Percentiles rank a stretch among this genome's conserved stretches.
Evolutionary conservation across 371 early-diverging fungal genomes (phyloP).

Genomic region (Mortierella sp.): DNA sequence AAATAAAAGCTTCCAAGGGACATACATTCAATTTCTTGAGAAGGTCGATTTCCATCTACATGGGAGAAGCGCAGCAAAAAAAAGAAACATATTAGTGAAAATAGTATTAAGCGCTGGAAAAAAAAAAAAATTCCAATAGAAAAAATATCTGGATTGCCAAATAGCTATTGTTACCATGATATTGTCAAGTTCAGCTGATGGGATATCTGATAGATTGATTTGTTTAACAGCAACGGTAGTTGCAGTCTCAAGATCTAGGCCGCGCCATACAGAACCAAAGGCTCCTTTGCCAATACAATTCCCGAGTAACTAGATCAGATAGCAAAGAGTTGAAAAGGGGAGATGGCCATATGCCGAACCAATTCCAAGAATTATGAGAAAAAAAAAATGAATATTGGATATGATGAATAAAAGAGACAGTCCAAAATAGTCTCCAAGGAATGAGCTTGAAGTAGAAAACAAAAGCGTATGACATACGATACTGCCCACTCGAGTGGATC

Average conservation of each 20-base stretch:
- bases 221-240: conserved; percentile 84
- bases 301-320: conserved; percentile 70
- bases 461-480: not conserved
- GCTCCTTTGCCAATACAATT: conserved; percentile 87
- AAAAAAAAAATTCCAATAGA: too few relatives aligned
- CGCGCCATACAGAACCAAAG: conserved; percentile 81
- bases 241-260: conserved; percentile 79
- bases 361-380: not conserved
- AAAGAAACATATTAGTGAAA: not conserved
- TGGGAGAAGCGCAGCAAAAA: not conserved
- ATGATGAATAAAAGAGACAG: not conserved
- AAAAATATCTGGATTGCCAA: conserved; percentile 3
- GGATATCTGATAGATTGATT: conserved; percentile 64
- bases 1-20: conserved; percentile 1
- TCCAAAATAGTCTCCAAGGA: not conserved
- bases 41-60: conserved; percentile 74
- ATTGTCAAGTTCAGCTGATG: conserved; percentile 60
- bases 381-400: not conserved
- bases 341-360: not conserved
- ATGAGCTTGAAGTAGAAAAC: not conserved
- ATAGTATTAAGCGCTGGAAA: not conserved
- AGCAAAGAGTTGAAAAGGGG: conserved; percentile 3
- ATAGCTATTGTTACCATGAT: conserved; percentile 65
- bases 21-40: conserved; percentile 74
- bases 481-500: conserved; percentile 6